phyloP scores from a whole-genome alignment of 2,329 filamentous ascomycete species.

The Nigrospora sphaerica region DNA sequence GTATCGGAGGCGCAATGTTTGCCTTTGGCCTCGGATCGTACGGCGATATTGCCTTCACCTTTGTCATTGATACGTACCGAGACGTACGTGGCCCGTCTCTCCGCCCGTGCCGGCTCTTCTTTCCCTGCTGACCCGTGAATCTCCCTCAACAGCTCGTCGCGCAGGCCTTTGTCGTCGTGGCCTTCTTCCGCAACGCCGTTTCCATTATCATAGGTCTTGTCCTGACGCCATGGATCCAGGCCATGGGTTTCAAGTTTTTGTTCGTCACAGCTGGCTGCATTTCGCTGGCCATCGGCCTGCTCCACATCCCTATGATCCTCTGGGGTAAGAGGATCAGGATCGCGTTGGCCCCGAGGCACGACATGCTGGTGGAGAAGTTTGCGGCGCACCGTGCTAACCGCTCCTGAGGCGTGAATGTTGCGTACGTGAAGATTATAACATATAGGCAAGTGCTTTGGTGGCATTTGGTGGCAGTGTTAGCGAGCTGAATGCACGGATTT shows the following conservation, averaged over 20 bases:
- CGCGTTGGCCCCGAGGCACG: neutral
- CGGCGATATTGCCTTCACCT: conserved; percentile 25
- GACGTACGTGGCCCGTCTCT: conserved; percentile 15
- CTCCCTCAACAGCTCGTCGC: conserved; percentile 7
- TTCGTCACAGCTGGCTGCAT: conserved; percentile 2
- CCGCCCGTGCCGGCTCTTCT: too few relatives aligned
- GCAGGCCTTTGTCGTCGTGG: conserved; percentile 20
- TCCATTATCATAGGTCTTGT: conserved; percentile 23
- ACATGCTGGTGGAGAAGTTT: conserved; percentile 1
- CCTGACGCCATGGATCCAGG: conserved; percentile 18
- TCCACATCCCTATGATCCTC: conserved; percentile 3
- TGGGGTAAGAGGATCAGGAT: conserved; percentile 5
- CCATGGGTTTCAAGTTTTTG: conserved; percentile 6
- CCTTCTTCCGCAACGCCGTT: conserved; percentile 22
- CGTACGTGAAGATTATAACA: too few relatives aligned
- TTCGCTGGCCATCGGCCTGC: neutral
- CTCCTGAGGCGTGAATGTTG: too few relatives aligned
- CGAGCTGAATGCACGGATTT: too few relatives aligned
- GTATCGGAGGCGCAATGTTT: conserved; percentile 26
- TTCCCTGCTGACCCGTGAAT: neutral
- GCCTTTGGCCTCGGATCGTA: conserved; percentile 30
- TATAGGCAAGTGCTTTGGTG: too few relatives aligned
- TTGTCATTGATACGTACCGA: conserved; percentile 28
- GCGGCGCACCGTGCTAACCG: too few relatives aligned
- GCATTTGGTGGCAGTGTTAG: too few relatives aligned